Conservation (phyloP, 306 rosid species). For the Pachyrhizus erosus region DNA sequence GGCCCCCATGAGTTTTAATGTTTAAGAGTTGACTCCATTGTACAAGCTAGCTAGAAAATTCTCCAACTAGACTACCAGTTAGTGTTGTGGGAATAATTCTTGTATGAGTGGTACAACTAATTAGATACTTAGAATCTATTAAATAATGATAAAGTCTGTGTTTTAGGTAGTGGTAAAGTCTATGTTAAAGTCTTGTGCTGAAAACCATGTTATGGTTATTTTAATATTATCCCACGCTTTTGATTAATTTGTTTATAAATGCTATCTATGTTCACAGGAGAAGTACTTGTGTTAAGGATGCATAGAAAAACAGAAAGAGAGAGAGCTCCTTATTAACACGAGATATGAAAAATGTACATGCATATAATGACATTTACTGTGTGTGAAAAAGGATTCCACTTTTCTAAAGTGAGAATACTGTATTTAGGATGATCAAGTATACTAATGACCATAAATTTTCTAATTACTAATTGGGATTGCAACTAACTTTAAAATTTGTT, state of each 20-base stretch:
- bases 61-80: not conserved
- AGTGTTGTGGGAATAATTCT: conserved; percentile 9
- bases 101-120: not conserved
- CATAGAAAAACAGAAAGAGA: not conserved
- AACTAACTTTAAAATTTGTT: not conserved
- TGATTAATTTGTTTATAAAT: not conserved
- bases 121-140: not conserved
- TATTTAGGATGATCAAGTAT: too few relatives aligned
- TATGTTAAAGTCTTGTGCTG: not conserved
- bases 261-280: not conserved
- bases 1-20: conserved; percentile 10
- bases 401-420: not conserved
- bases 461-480: not conserved
- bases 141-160: not conserved
- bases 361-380: not conserved
- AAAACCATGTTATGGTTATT: not conserved
- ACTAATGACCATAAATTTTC: too few relatives aligned
- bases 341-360: not conserved
- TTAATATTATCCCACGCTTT: not conserved
- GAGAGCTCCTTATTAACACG: too few relatives aligned
- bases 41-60: not conserved
- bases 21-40: conserved; percentile 22
- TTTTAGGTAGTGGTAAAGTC: not conserved
- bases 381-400: not conserved
- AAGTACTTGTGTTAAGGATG: not conserved